phyloP scores from a whole-genome alignment of 2,329 filamentous ascomycete genomes.

The Aspergillus flavus region DNA sequence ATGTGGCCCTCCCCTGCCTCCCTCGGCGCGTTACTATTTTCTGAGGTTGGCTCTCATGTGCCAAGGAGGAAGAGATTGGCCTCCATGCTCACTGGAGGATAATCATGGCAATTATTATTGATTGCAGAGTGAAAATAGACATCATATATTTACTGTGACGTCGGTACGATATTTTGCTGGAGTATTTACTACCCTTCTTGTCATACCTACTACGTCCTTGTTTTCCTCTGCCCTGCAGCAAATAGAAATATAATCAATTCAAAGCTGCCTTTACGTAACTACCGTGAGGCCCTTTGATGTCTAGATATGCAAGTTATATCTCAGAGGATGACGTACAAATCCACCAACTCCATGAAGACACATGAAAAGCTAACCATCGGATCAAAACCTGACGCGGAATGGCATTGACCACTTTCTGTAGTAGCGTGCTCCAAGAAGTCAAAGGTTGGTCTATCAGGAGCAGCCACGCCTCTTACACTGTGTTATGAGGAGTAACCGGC shows the following conservation, averaged over 20 bases:
- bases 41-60: neutral
- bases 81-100: neutral
- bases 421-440: neutral
- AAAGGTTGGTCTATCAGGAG: neutral
- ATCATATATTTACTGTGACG: neutral
- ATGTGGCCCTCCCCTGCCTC: neutral
- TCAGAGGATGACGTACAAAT: neutral
- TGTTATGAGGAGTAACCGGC: neutral
- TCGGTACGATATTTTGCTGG: neutral
- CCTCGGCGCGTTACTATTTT: neutral
- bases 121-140: neutral
- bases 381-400: neutral
- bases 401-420: neutral
- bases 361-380: neutral
- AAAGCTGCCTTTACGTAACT: neutral
- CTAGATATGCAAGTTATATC: neutral
- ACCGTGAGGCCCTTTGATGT: neutral
- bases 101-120: neutral
- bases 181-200: neutral
- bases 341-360: neutral
- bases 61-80: neutral
- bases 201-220: conserved; percentile 3
- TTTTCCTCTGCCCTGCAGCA: neutral
- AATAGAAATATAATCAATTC: neutral
- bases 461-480: neutral